These are phyloP conservation scores for Rhodotorula paludigena DNA, from an alignment of 768 basidiomycete genomes.

Conservation along the genomic window DNA sequence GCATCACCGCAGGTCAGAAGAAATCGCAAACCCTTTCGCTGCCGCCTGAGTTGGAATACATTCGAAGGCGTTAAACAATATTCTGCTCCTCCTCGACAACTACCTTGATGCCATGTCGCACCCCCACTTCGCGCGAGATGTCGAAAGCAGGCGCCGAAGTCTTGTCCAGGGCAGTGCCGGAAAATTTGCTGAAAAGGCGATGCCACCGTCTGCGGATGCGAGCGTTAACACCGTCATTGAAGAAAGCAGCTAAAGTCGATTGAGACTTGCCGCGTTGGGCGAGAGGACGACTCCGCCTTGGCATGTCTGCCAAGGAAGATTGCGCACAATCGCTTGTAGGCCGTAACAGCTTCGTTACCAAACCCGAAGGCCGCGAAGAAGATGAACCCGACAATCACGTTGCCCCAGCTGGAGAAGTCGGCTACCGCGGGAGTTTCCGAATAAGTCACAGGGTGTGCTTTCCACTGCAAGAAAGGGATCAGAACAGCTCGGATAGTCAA, in stretches of 20 bases:
- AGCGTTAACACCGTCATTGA: no score
- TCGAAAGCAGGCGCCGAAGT: neutral
- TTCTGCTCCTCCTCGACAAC: neutral
- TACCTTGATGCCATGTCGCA: neutral
- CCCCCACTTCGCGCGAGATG: neutral
- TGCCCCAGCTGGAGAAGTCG: neutral
- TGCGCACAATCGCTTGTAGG: neutral
- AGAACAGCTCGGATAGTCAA: neutral
- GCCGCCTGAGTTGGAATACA: neutral
- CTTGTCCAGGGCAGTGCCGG: no score
- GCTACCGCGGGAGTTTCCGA: neutral
- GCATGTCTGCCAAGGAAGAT: neutral
- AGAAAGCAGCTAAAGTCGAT: no score
- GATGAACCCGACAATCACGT: conserved; percentile 1
- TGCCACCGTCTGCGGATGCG: no score
- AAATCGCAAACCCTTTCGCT: conserved; percentile 35
- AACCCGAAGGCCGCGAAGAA: conserved; percentile 7
- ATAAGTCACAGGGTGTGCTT: neutral
- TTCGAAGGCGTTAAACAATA: neutral
- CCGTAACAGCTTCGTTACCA: neutral
- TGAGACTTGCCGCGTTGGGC: no score
- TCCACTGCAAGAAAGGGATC: conserved; percentile 2
- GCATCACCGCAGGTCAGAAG: conserved; percentile 4
- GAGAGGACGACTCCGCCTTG: neutral
- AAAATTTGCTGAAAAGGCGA: no score